Evolutionary conservation across 805 yeast species (phyloP), one percentile per base, ranked within the genome.

Genomic region (Zygoascus flipseniorum): DNA sequence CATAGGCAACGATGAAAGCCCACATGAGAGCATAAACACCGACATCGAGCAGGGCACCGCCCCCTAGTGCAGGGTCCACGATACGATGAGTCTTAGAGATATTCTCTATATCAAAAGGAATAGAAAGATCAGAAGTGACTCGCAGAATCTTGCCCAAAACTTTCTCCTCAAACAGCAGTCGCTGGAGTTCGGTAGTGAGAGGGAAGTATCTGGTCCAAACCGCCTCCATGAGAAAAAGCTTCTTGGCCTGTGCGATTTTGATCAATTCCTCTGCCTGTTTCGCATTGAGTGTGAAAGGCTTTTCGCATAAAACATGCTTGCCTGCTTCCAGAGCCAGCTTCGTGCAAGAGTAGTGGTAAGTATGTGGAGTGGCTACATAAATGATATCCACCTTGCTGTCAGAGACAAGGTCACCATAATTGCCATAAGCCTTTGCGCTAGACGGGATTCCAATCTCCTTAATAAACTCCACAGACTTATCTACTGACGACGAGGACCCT

Each of bases 341-440:
- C 8, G 74, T 74, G 54, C 73, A 76, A 44, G 74, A 76, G 51
- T 73, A 70, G 62, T 80, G 84, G 59, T 72, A 67, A 14, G 72
- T 66, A 66, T 80, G 83, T 2, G 83, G 83, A 9, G 80, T 70
- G 2, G 81, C 83, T 41, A 80, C 67, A 59, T 80, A 80, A 42
- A 80, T 70, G n/a, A 74, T 68, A 52, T 79, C 77, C 42, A 79
- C 71, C 2, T 72, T 66, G 2, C 69, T 61, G 56, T 76, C 72
- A n/a, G 55, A 54, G 55, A 71, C 77, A 43, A 79, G 69, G 1
- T 76, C 77, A 16, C 72, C 72, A 58, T 80, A 79, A n/a, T 54
- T 54, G 8, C 58, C 64, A 43, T 62, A 63, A 9, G 55, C 54
- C 35, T 52, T 52, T 31, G 48, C 53, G 23, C 53, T 54, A 8